Conservation (phyloP, 2,329 filamentous ascomycete species). For the Ceratocystis lukuohia region DNA sequence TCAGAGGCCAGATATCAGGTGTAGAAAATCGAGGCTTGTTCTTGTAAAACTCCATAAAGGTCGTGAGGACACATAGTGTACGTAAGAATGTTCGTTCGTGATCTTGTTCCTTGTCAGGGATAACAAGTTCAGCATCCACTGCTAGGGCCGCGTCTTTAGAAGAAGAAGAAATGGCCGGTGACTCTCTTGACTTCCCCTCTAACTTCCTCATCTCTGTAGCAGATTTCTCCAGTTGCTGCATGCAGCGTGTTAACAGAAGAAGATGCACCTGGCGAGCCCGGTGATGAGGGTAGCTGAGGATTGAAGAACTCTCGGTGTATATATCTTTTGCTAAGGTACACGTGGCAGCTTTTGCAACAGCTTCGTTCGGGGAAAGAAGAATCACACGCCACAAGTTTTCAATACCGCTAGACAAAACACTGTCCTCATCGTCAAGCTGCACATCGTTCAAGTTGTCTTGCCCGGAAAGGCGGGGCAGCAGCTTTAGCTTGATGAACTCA, state of each 20-base stretch:
- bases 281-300: slow-evolving; percentile 36
- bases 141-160: slow-evolving; percentile 27
- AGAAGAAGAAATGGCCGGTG: slow-evolving; percentile 31
- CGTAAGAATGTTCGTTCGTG: slow-evolving; percentile 54
- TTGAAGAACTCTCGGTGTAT: slow-evolving; percentile 50
- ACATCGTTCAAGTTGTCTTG: slow-evolving; percentile 31
- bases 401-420: slow-evolving; percentile 39
- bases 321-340: slow-evolving; percentile 54
- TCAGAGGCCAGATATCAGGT: slow-evolving; percentile 42
- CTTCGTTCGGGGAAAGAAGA: slow-evolving; percentile 49
- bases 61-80: slow-evolving; percentile 53
- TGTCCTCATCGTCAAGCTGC: slow-evolving; percentile 38
- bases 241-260: slow-evolving; percentile 57
- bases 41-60: slow-evolving; percentile 54
- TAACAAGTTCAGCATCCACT: slow-evolving; percentile 37
- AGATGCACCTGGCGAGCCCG: slow-evolving; percentile 49
- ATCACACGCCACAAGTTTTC: slow-evolving; percentile 79
- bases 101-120: slow-evolving; percentile 31
- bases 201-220: slow-evolving; percentile 36
- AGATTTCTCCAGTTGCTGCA: slow-evolving; percentile 53
- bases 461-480: slow-evolving; percentile 33
- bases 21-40: slow-evolving; percentile 45
- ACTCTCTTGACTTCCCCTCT: not conserved
- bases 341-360: slow-evolving; percentile 56
- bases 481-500: slow-evolving; percentile 44